Base-by-base conservation (phyloP, 139 green algal species). In the Coelastrella sp. region DNA sequence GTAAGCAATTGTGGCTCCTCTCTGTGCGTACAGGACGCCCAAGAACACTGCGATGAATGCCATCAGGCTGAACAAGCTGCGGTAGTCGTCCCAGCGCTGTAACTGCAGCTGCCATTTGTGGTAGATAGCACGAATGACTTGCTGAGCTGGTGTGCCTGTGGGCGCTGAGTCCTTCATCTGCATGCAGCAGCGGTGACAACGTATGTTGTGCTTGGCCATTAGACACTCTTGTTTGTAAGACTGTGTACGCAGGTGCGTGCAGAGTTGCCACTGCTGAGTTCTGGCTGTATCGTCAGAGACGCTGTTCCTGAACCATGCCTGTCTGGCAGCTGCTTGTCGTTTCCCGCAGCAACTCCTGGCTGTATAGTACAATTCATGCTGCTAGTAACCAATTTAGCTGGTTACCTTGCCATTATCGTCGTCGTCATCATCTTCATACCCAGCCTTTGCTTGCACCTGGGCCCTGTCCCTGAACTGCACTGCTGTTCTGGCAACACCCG, bases 1-100 rank as follows among this genome's bases (percentile, higher is more conserved):
- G 92, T 95, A 97, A 10, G 93, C 92, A 23, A 94, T 85, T 14
- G 94, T 85, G 4, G 96, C 92, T 75, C 95, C 92, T 14, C 95
- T 92, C 89, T 98, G 95, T 7, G 94, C 83, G 66, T 97, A 97
- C 19, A 98, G 93, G 14, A 97, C 93, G 1, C 93, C 92, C 60
- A 98, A 74, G 79, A 96, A 97, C 11, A 97, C 92, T 3, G 87
- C 89, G 5, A 96, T 92, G 86, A 98, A 97, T 17, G 86, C 80
- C 11, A 98, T 86, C 92, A 98, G 97, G 5, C 89, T 78, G 64
- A 97, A 95, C 14, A 98, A 90, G 47, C 91, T 95, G 64, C 93
- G 89, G 91, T 98, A 98, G 84, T 97, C 94, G 54, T 91, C 89
- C 92, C 92, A 96, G 10, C 94, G 89, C 85, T 97, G 90, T 11